Evolutionary conservation across 1,139 yeast species (phyloP), one percentile per base, ranked within the genome.

Genomic region (Geotrichum fermentans): DNA sequence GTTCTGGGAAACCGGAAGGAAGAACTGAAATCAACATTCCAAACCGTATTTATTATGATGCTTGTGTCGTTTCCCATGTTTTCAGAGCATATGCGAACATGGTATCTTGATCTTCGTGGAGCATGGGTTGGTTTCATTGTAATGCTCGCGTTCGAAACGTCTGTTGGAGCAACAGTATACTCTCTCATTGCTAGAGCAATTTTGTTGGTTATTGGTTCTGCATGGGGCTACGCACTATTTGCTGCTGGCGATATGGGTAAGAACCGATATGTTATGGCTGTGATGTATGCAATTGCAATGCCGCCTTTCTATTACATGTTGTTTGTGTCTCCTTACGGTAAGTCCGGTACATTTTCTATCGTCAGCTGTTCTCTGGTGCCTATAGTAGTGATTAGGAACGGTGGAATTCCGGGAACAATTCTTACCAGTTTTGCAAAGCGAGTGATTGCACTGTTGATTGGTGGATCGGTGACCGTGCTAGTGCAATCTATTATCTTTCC

Each of bases 101-200:
- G 79, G 79, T 75, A 73, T 52, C 61, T 61, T 8, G 65, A 69
- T 29, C 65, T 71, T 29, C 66, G 74, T 51, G 80, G 79, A 40
- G 63, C 74, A 1, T 75, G 80, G 80, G 70, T 74, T 10, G 79
- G 79, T 22, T 75, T 75, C 62, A 76, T 74, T 6, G 75, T 78
- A 49, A 72, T 73, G 41, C 58, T 75, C 42, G 74, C 74, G 17
- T 52, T 74, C 20, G 80, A 75, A 52, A 74, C 77, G 0, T 73
- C 76, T 6, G 70, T 75, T 17, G 80, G 80, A 6, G 74, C 73
- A n/a, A 74, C 79, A 0, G 67, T 73, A 41, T 72, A 70, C 62
- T 73, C 72, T 4, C 72, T 73, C 52, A 66, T 74, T 43, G 56
- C 73, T 1, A 67, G 80, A 56, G 71, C 72, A 2, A 69, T 74